Evolutionary conservation across 2,329 filamentous ascomycete genomes (phyloP).

Genomic region (Colletotrichum melonis): DNA sequence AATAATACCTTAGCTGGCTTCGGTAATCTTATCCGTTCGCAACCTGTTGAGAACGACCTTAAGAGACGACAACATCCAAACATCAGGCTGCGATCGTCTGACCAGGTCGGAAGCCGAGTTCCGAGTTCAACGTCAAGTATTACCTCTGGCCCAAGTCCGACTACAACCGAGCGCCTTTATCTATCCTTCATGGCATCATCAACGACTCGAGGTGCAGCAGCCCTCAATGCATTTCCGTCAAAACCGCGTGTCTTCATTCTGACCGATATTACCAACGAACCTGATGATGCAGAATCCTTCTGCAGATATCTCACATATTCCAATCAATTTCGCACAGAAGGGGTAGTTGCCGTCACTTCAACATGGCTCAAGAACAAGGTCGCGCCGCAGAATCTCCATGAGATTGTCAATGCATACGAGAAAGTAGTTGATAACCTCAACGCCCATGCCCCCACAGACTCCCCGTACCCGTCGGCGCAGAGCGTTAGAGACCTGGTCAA

Average conservation of each 20-base stretch:
- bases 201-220: neutral
- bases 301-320: slow-evolving; percentile 57
- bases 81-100: neutral
- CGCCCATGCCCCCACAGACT: slow-evolving; percentile 56
- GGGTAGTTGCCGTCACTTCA: slow-evolving; percentile 57
- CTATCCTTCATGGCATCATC: slow-evolving; percentile 1
- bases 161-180: neutral
- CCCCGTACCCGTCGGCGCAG: slow-evolving; percentile 52
- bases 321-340: slow-evolving; percentile 59
- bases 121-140: neutral
- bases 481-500: slow-evolving; percentile 49
- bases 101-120: neutral
- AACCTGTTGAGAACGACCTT: neutral
- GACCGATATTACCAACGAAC: slow-evolving; percentile 59
- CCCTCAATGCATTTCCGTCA: slow-evolving; percentile 19
- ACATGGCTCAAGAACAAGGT: slow-evolving; percentile 56
- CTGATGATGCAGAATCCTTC: slow-evolving; percentile 57
- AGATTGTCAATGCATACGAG: slow-evolving; percentile 56
- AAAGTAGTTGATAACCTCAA: slow-evolving; percentile 59
- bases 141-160: neutral
- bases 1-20: neutral
- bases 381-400: slow-evolving; percentile 54
- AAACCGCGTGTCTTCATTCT: slow-evolving; percentile 53
- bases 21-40: neutral
- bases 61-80: neutral